phyloP scores from a whole-genome alignment of 2,329 filamentous ascomycete genomes.

The Pseudocercospora pini-densiflorae region DNA sequence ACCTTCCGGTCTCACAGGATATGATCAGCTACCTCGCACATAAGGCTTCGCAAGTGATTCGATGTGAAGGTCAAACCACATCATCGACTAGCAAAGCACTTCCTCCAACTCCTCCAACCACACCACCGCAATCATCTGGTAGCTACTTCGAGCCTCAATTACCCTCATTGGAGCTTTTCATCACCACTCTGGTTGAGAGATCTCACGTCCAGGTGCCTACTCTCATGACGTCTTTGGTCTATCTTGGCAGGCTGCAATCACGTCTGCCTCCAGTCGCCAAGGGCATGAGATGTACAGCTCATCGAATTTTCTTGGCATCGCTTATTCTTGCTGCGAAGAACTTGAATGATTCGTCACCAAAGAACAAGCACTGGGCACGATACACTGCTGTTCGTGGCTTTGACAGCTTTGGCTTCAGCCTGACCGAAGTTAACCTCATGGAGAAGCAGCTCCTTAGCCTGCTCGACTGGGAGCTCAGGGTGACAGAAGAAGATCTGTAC shows the following conservation, averaged over 20 bases:
- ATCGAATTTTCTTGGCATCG: constrained; percentile 93
- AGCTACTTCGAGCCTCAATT: constrained; percentile 60
- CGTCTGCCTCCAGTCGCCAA: constrained; percentile 92
- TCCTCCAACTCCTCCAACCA: constrained; percentile 64
- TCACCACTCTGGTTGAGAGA: constrained; percentile 84
- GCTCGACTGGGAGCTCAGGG: constrained; percentile 90
- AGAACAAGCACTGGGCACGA: constrained; percentile 99
- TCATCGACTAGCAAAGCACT: constrained; percentile 50
- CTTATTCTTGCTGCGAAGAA: constrained; percentile 93
- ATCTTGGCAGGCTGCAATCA: constrained; percentile 81
- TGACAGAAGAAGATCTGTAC: constrained; percentile 84
- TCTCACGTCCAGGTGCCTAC: constrained; percentile 98
- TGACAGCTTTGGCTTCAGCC: constrained; percentile 84
- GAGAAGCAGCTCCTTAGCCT: constrained; percentile 97
- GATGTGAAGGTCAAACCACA: constrained; percentile 64
- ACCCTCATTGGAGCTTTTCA: constrained; percentile 87
- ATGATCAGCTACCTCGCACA: constrained; percentile 80
- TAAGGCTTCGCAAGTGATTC: constrained; percentile 77
- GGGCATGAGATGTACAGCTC: constrained; percentile 93
- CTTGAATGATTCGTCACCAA: constrained; percentile 96
- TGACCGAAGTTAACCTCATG: constrained; percentile 98
- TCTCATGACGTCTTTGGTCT: constrained; percentile 95
- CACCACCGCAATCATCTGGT: constrained; percentile 53
- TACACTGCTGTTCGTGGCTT: constrained; percentile 80
- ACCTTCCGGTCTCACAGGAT: constrained; percentile 71